These are phyloP conservation scores for Pseudotulostoma volvatum DNA, from an alignment of 495 filamentous ascomycete species.

Conservation along the genomic window DNA sequence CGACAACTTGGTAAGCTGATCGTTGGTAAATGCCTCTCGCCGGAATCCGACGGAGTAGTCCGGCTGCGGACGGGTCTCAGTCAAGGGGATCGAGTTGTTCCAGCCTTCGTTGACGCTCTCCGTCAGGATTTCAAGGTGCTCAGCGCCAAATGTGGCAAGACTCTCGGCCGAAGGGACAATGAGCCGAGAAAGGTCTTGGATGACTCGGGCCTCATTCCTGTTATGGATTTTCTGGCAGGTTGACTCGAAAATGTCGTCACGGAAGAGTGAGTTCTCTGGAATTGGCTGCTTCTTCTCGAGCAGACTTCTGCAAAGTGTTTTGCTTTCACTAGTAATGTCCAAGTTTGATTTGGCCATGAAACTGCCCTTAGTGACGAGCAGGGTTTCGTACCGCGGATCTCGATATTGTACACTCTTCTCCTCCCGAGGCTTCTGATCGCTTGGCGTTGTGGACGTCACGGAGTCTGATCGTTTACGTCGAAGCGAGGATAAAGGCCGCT, in stretches of 20 bases:
- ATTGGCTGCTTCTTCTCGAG: conserved; percentile 13
- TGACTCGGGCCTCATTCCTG: conserved; percentile 23
- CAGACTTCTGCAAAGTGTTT: conserved; percentile 12
- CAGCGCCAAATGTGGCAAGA: conserved; percentile 12
- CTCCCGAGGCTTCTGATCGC: no score
- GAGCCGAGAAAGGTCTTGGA: conserved; percentile 22
- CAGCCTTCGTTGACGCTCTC: conserved; percentile 30
- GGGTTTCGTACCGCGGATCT: conserved; percentile 13
- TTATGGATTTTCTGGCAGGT: conserved; percentile 11
- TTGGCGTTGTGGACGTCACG: no score
- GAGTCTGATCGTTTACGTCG: no score
- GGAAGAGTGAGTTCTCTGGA: conserved; percentile 21
- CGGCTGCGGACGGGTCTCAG: conserved; percentile 22
- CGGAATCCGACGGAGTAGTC: conserved; percentile 27
- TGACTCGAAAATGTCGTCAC: conserved; percentile 15
- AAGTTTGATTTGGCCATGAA: conserved; percentile 20
- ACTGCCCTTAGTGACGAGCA: conserved; percentile 21
- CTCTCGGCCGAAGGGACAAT: conserved; percentile 22
- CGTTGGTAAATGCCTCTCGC: conserved; percentile 22
- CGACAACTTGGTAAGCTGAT: conserved; percentile 23
- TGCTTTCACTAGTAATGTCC: conserved; percentile 14
- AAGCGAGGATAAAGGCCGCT: no score
- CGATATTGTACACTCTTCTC: conserved; percentile 24
- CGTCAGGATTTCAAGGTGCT: conserved; percentile 16
- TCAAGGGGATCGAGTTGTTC: conserved; percentile 18